These are phyloP conservation scores for Coleophoma cylindrospora DNA, from an alignment of 2,329 filamentous ascomycete species.

Conservation along the genomic window DNA sequence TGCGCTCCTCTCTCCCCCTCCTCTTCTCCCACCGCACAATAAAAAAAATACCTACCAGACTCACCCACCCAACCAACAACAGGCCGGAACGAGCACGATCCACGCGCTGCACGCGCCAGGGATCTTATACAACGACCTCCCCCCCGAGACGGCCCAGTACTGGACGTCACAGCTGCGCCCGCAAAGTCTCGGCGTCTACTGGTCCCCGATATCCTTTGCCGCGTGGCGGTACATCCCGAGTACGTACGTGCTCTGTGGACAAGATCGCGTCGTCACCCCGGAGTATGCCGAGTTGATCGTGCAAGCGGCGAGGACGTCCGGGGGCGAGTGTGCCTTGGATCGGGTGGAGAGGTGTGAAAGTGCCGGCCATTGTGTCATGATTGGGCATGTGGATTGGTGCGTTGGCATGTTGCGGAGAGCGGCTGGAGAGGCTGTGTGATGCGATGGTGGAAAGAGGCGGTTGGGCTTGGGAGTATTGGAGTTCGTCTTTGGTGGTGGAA, in stretches of 20 bases:
- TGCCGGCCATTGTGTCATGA: slow-evolving; percentile 13
- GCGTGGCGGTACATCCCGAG: slow-evolving; percentile 3
- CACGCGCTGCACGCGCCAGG: slow-evolving; percentile 26
- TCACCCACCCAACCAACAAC: too few relatives aligned
- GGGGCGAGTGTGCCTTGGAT: slow-evolving; percentile 12
- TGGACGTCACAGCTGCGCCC: slow-evolving; percentile 32
- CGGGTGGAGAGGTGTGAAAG: slow-evolving; percentile 15
- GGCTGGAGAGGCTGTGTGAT: background rate
- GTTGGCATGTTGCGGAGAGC: slow-evolving; percentile 9
- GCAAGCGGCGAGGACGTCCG: slow-evolving; percentile 12
- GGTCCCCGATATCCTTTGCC: slow-evolving; percentile 18
- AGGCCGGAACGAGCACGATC: slow-evolving; percentile 27
- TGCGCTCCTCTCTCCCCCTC: too few relatives aligned
- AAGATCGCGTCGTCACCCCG: background rate
- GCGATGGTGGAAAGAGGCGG: background rate
- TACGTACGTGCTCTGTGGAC: slow-evolving; percentile 1
- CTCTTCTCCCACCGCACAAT: too few relatives aligned
- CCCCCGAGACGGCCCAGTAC: slow-evolving; percentile 30
- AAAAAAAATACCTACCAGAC: too few relatives aligned
- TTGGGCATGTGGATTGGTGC: slow-evolving; percentile 13
- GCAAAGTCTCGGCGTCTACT: slow-evolving; percentile 30
- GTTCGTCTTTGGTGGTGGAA: background rate
- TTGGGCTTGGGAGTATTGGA: background rate
- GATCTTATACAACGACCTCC: slow-evolving; percentile 38
- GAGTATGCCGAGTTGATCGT: slow-evolving; percentile 17